Base-by-base conservation (phyloP, 2,329 filamentous ascomycete genomes). In the Calonectria pseudoturangicola region DNA sequence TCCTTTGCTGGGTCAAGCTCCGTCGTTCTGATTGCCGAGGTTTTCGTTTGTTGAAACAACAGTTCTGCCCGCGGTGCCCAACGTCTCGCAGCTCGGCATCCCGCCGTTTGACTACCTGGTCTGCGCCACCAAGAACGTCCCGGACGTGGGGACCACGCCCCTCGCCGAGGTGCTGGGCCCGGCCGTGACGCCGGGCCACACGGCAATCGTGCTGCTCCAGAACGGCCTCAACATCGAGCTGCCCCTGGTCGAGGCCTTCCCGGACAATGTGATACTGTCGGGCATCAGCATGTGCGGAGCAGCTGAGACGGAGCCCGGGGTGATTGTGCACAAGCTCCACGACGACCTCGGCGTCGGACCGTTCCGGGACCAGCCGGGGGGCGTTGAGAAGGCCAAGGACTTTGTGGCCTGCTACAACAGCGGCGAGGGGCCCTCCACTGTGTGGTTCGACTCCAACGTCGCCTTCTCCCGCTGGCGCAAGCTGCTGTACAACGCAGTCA, bases 251-350 rank as follows among this genome's bases (percentile, higher is more conserved):
- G 64, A 75, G 8, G 73, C 69, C 15, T 79, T 79, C 50, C 77
- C 77, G 3, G 13, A 64, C 27, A 79, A 77, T 56, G 8, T 62
- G 15, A 71, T 79, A n/a, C 70, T 79, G 21, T 79, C 77, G 10
- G 77, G 78, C 5, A 77, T 79, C 63, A 79, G 75, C 56, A 74
- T 76, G 47, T 81, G 77, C 51, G 80, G 80, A 13, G 75, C 80
- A 2, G 75, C 77, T 4, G 80, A 81, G 68, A 74, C 73, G 0
- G 51, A 51, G 10, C 66, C 75, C 3, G 78, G 78, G 18, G 73
- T 43, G 4, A 79, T 79, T 16, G 72, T 73, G n/a, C 76, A 79
- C 28, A 76, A 74, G 5, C 47, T 76, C 30, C 75, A 73, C 27
- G 78, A 79, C 18, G 75, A 77, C 51, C 48, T 79, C 10, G 74